Evolutionary conservation across 2,329 filamentous ascomycete genomes (phyloP), one percentile per base, ranked within the genome.

Genomic region (Fusarium odoratissimum): DNA sequence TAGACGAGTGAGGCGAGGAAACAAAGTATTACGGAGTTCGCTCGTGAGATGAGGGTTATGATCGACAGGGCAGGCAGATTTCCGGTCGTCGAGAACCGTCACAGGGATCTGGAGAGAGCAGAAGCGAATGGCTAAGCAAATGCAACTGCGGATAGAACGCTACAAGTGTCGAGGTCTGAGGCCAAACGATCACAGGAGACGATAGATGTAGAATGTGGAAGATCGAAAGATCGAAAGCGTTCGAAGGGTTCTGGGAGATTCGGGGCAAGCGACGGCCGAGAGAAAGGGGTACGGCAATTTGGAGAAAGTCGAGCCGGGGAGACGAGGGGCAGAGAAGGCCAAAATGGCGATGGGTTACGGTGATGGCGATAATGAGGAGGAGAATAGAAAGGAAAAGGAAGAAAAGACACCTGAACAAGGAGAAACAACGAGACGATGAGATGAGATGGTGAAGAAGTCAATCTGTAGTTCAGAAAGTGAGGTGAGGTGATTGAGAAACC

Each of bases 241-340:
- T 67, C 65, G 60, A 66, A 57, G 61, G 49, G 64, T 61, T 65
- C 58, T 69, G 64, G 63, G 69, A 54, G 75, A 73, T 73, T 75
- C 66, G 67, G 73, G 44, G 58, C 72, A 66, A 68, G 64, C 74
- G 67, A 76, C 17, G 67, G 64, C 74, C 75, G 77, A 60, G 71
- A 79, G 76, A 77, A 81, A 82, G 79, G 79, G 80, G 79, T 74
- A 78, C 72, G 70, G 69, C 74, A 75, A 71, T 67, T 71, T 69
- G 67, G 61, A 56, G 72, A 66, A 73, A 65, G 56, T 75, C 67
- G 59, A 69, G 65, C 72, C 59, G 72, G 74, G 68, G 68, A 70
- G 74, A 60, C 63, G 67, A 72, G 67, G 71, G 73, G 75, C 74
- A 74, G 69, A 75, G 69, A 67, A 63, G 66, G 67, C 61, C 67